Base-by-base conservation (phyloP, 75 land plant species). In the Sequoia sempervirens region DNA sequence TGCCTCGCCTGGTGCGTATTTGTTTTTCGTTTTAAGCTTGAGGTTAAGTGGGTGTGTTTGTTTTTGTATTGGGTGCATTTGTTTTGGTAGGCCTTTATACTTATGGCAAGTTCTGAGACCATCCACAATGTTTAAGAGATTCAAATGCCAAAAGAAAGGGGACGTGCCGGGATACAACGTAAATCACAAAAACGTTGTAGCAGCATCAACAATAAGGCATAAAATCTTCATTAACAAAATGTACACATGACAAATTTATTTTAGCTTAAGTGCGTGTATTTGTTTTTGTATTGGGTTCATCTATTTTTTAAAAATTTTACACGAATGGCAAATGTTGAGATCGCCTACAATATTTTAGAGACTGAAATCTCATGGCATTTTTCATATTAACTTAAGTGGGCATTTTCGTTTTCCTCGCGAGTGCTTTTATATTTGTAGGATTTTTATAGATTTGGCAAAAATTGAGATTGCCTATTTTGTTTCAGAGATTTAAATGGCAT, bases 1-100 rank as follows among this genome's bases (percentile, higher is more conserved):
- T 97, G 82, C 99, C 99, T 10, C 96, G 98, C 20, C 53, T 79
- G 91, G 98, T 94, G 80, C 52, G 83, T 40, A 45, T 40, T 45
- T 43, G 11, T 36, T 56, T 20, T 30, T n/a, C 32, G 15, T 50
- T 50, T 50, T 50, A 50, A 50, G 66, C 9, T 61, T 26, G 26
- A 61, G 66, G 66, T 61, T 5, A 61, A 61, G 66, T 61, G 8
- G 26, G 66, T 61, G n/a, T 23, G n/a, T 20, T 56, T 56, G 78
- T 20, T 82, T 26, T 47, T 56, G n/a, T 47, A 40, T 32, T n/a
- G 43, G 46, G 47, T 40, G n/a, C 13, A 23, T 43, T 43, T 79
- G 11, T 14, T 79, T 79, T 14, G 7, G 37, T 20, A 20, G 80
- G n/a, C 7, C 17, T 40, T 14, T 79, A 40, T 32, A 64, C 0